Percentiles rank a stretch among this genome's conserved stretches.
Evolutionary conservation across 2,329 filamentous ascomycete genomes (phyloP).

Genomic region (Trichoderma semiorbis): DNA sequence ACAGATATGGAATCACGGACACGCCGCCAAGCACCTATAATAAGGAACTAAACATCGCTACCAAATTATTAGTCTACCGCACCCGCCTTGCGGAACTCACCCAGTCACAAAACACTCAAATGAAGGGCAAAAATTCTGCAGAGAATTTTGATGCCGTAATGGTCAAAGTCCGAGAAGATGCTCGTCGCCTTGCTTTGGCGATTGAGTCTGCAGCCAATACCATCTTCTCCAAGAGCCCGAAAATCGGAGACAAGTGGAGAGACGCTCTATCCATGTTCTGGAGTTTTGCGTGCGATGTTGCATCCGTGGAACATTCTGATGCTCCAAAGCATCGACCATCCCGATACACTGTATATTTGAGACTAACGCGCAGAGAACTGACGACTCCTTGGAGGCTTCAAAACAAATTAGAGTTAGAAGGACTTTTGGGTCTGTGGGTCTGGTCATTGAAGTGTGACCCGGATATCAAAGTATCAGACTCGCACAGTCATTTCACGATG

Average conservation of each 20-base stretch:
- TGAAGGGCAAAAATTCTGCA: background rate
- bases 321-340: background rate
- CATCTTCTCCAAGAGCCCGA: background rate
- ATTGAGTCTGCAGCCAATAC: background rate
- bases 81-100: background rate
- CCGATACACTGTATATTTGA: background rate
- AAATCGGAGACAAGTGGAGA: background rate
- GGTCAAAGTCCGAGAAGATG: background rate
- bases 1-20: background rate
- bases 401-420: background rate
- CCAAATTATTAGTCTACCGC: background rate
- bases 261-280: background rate
- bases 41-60: background rate
- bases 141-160: background rate
- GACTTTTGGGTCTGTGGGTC: background rate
- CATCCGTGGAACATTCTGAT: fast-evolving
- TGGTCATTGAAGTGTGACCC: background rate
- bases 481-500: background rate
- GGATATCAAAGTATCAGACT: background rate
- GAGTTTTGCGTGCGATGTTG: background rate
- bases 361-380: background rate
- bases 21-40: background rate
- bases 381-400: background rate
- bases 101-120: background rate
- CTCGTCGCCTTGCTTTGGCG: background rate